Percentiles rank a stretch among this genome's conserved stretches.
phyloP scores from a whole-genome alignment of 352 stramenopile genomes.

The Hyaloperonospora brassicae region DNA sequence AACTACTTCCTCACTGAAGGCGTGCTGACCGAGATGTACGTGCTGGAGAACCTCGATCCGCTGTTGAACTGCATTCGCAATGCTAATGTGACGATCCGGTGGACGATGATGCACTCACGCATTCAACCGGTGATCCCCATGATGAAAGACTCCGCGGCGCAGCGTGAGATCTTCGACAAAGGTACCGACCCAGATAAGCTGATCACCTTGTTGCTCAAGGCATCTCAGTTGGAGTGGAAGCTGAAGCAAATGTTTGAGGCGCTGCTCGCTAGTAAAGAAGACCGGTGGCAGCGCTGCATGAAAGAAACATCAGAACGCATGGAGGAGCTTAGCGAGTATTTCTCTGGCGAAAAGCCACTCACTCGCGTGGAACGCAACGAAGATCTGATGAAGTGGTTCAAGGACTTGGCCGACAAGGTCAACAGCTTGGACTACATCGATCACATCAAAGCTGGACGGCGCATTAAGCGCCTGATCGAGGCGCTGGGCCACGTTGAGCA shows the following conservation, averaged over 20 bases:
- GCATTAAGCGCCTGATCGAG: conserved; percentile 91
- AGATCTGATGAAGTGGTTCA: conserved; percentile 91
- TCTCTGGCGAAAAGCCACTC: conserved; percentile 89
- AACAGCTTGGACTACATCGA: conserved; percentile 86
- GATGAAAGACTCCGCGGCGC: conserved; percentile 79
- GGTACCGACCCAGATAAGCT: conserved; percentile 77
- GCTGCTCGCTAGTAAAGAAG: conserved; percentile 86
- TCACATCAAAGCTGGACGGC: conserved; percentile 89
- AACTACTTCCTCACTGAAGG: conserved; percentile 89
- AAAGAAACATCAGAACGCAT: conserved; percentile 86
- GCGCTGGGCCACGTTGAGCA: conserved; percentile 92
- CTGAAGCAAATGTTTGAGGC: conserved; percentile 90
- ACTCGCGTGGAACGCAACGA: conserved; percentile 91
- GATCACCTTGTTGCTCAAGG: conserved; percentile 90
- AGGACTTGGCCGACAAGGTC: conserved; percentile 86
- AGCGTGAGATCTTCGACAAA: conserved; percentile 77
- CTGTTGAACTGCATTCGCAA: conserved; percentile 88
- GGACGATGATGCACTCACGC: conserved; percentile 91
- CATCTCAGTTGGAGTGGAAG: conserved; percentile 91
- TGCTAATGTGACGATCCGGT: conserved; percentile 90
- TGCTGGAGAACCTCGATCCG: conserved; percentile 88
- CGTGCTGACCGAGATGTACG: conserved; percentile 88
- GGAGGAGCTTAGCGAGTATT: conserved; percentile 90
- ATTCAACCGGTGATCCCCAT: conserved; percentile 81
- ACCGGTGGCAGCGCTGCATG: conserved; percentile 87